Evolutionary conservation across 2,329 filamentous ascomycete genomes (phyloP).

Genomic region (Leptosphaerulina australis): DNA sequence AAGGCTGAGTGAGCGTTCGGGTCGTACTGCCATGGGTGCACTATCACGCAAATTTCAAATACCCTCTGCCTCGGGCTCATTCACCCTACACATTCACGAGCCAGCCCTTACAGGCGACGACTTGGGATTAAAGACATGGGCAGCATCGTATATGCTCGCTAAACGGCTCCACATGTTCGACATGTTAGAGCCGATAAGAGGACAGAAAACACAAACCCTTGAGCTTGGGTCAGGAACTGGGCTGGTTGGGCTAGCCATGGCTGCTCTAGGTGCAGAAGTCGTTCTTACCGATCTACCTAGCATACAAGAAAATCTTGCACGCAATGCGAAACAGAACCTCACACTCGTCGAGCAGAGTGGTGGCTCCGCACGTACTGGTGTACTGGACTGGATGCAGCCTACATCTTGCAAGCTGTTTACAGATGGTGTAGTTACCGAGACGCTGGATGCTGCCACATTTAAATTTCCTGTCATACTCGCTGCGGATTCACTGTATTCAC

Average conservation of each 20-base stretch:
- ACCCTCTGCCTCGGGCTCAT: slow-evolving; percentile 50
- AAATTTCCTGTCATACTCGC: slow-evolving; percentile 70
- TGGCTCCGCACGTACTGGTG: slow-evolving; percentile 65
- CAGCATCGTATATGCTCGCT: slow-evolving; percentile 84
- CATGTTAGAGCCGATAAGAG: slow-evolving; percentile 9
- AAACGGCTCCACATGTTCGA: slow-evolving; percentile 63
- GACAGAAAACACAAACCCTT: slow-evolving; percentile 54
- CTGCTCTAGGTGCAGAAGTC: slow-evolving; percentile 70
- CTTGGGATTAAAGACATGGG: slow-evolving; percentile 94
- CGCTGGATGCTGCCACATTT: slow-evolving; percentile 17
- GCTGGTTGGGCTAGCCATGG: slow-evolving; percentile 85
- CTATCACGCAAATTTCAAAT: slow-evolving; percentile 67
- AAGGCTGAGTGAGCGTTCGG: slow-evolving; percentile 83
- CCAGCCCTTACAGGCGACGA: slow-evolving; percentile 87
- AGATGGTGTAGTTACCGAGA: slow-evolving; percentile 4
- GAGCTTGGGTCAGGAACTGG: slow-evolving; percentile 92
- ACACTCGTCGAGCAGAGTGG: slow-evolving; percentile 60
- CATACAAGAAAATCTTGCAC: slow-evolving; percentile 81
- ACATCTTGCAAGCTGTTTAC: slow-evolving; percentile 50
- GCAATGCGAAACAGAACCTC: slow-evolving; percentile 72
- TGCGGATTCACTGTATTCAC: slow-evolving; percentile 86
- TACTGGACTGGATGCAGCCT: slow-evolving; percentile 75
- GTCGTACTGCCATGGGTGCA: slow-evolving; percentile 71
- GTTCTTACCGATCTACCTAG: slow-evolving; percentile 80
- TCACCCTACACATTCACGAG: slow-evolving; percentile 76